Evolutionary conservation across 768 basidiomycete species (phyloP), one percentile per base, ranked within the genome.

Genomic region (Psilocybe cyanescens): DNA sequence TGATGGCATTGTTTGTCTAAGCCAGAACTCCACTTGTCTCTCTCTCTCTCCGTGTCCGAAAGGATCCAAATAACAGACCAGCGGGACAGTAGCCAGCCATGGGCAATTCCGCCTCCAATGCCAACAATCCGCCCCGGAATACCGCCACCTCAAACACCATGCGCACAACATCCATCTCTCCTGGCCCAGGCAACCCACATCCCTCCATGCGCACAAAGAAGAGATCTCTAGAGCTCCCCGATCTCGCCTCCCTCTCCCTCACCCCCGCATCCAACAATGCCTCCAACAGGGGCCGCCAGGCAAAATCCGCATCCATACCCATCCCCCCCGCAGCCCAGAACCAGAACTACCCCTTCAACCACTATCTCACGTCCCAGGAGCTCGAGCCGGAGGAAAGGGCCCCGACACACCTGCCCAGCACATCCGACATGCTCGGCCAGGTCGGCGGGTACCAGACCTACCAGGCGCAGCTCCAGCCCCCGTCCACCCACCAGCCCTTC

Each of bases 171-270:
- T 81, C 80, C 3, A 74, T 75, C 37, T 79, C 81, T 41, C 80
- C 83, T 1, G 59, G 70, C n/a, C 73, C 75, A 17, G 72, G 74
- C 44, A 75, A 68, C 44, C 79, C 86, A 0, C 88, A 90, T 72
- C 78, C 79, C 33, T 88, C 89, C 47, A 75, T 91, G 60, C 80
- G 87, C 44, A 78, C 79, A 19, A 91, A 88, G 80, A 90, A 89
- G 75, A 85, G 81, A 70, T 89, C 88, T 0, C 84, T 92, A 17
- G 89, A 92, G 71, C 80, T 92, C 28, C 90, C 90, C 56, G 90
- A 91, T 78, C 86, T 92, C 37, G 79, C 76, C 16, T 75, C 75
- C 3, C 69, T 81, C 6, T 69, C 76, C 1, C 55, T 72, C n/a
- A 65, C 72, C 2, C 64, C 70, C 33, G 62, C 67, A 46, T 31